Base-by-base conservation (phyloP, 805 yeast species). In the Lachancea meyersii region DNA sequence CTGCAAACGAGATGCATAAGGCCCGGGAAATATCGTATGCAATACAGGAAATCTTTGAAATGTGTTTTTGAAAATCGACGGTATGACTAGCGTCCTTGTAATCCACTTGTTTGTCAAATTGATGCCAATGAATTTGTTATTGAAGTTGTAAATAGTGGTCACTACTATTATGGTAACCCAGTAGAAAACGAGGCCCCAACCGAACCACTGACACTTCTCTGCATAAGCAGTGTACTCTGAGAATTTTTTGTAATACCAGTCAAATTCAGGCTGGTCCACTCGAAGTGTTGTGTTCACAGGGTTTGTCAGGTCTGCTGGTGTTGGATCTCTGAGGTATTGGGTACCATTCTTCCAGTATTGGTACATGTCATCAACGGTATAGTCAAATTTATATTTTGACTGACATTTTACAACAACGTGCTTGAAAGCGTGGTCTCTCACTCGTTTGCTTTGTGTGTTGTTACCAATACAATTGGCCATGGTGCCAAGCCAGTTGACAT, bases 101-200 rank as follows among this genome's bases (percentile, higher is more conserved):
- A 62, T 30, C 43, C 44, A 46, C 5, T 57, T 51, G 7, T 46
- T 41, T n/a, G 49, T 52, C 13, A 53, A 33, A 32, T 52, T 54
- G n/a, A 44, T 47, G 19, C 64, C 56, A 13, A 62, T 33, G 27
- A 57, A 46, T 34, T 46, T 58, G 27, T 50, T 53, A 26, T 47
- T 43, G 17, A 64, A 31, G 44, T 67, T 65, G 38, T 52, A 41
- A 1, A 66, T 7, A 1, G 69, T 60, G 0, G 64, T 64, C 1
- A 66, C 28, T 0, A 55, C 35, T 19, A 71, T 39, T 10, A 71
- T 48, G 5, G 60, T 52, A 0, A 54, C 55, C 75, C 75, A 71
- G 43, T 58, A 71, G 44, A 67, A 67, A 20, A 69, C 57, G 27
- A 59, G 53, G n/a, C 74, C 76, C 75, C 75, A 71, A 8, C 72